A percentile compares a stretch with the other conserved stretches of the same genome.
Evolutionary conservation across 1,284 basidiomycete genomes (phyloP).

Genomic region (Leccinum proximum): DNA sequence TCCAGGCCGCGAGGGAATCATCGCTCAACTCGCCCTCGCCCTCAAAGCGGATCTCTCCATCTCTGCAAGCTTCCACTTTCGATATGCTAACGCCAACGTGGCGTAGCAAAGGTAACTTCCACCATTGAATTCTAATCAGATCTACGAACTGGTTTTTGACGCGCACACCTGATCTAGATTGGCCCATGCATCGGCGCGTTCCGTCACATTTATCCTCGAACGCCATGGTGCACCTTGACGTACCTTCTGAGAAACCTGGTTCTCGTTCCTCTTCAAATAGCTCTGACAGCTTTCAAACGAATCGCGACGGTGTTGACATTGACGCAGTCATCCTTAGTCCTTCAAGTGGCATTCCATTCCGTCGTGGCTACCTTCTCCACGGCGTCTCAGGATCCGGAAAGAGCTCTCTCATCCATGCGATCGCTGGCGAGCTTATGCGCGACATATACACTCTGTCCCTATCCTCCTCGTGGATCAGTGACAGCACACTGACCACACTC

Average conservation of each 20-base stretch:
- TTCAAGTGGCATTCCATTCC: slow-evolving; percentile 69
- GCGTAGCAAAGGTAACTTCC: slow-evolving; percentile 35
- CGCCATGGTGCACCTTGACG: slow-evolving; percentile 37
- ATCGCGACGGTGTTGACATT: too few relatives aligned
- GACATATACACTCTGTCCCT: slow-evolving; percentile 80
- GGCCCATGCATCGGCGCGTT: slow-evolving; percentile 44
- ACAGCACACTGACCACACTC: slow-evolving; percentile 70
- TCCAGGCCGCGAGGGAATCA: slow-evolving; percentile 90
- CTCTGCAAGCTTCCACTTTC: slow-evolving; percentile 96
- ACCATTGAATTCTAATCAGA: slow-evolving; percentile 30
- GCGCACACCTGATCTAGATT: slow-evolving; percentile 37
- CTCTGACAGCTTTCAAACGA: slow-evolving; percentile 24
- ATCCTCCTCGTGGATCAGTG: slow-evolving; percentile 76
- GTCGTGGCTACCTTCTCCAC: slow-evolving; percentile 80
- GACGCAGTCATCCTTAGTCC: too few relatives aligned
- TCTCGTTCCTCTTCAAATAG: slow-evolving; percentile 55
- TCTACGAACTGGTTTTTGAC: slow-evolving; percentile 9
- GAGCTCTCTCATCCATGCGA: slow-evolving; percentile 78
- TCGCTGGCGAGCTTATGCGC: slow-evolving; percentile 77
- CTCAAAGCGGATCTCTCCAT: slow-evolving; percentile 95
- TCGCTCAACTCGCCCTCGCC: slow-evolving; percentile 87
- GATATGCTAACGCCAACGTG: slow-evolving; percentile 85
- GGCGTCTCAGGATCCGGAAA: slow-evolving; percentile 83
- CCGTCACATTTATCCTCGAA: slow-evolving; percentile 31
- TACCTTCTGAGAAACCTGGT: slow-evolving; percentile 44